These are phyloP conservation scores for Hirschfeldia incana DNA, from an alignment of 345 rosid species.

Conservation along the genomic window DNA sequence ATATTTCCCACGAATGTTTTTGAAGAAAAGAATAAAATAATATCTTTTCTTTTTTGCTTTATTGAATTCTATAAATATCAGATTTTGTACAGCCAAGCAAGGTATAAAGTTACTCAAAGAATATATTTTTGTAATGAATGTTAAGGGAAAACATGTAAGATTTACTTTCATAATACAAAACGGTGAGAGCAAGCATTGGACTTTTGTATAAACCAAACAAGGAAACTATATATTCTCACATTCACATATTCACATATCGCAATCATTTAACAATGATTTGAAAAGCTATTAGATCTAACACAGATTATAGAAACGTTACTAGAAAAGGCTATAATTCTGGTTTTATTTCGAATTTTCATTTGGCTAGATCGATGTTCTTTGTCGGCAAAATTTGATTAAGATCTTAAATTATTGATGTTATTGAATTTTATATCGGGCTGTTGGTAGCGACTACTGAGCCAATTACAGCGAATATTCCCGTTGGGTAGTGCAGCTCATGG, in stretches of 20 bases:
- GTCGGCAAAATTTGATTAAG: constrained; percentile 23
- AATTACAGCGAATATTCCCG: constrained; percentile 34
- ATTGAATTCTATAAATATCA: constrained; percentile 11
- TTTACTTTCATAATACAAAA: constrained; percentile 16
- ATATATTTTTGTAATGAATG: background rate
- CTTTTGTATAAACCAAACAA: constrained; percentile 29
- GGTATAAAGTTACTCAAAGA: constrained; percentile 13
- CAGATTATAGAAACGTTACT: constrained; percentile 2
- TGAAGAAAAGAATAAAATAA: background rate
- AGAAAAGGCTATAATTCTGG: background rate
- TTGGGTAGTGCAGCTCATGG: constrained; percentile 36
- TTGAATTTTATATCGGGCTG: constrained; percentile 24
- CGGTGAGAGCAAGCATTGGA: background rate
- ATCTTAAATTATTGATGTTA: background rate
- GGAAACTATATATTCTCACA: constrained; percentile 30
- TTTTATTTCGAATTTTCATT: no score
- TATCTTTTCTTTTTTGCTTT: constrained; percentile 2
- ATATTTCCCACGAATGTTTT: constrained; percentile 20
- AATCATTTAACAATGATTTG: constrained; percentile 15
- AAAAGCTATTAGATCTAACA: background rate
- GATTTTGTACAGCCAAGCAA: constrained; percentile 25
- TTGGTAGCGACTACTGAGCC: constrained; percentile 32
- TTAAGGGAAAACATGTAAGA: background rate
- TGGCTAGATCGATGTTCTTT: background rate
- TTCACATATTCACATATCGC: background rate